phyloP scores from a whole-genome alignment of 2,329 filamentous ascomycete species.

The Sporothrix luriei region DNA sequence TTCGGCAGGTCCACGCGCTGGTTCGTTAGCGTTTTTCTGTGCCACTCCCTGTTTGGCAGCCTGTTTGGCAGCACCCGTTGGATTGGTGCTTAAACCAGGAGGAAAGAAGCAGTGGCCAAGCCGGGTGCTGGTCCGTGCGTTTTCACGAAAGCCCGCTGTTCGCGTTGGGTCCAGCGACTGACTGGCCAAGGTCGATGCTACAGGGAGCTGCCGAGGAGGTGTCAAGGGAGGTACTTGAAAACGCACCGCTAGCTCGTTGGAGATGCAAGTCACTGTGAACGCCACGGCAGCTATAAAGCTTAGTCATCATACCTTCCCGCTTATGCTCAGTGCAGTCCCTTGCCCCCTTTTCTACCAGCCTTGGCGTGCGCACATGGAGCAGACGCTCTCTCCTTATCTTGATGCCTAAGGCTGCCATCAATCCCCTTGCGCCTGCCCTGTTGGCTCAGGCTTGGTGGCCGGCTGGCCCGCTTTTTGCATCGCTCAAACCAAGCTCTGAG shows the following conservation, averaged over 20 bases:
- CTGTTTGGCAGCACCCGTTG: constrained; percentile 13
- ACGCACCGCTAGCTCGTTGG: neutral
- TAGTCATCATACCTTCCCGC: constrained; percentile 7
- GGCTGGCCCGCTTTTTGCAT: constrained; percentile 27
- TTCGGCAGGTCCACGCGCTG: constrained; percentile 2
- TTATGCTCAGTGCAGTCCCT: constrained; percentile 1
- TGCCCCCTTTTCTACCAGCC: constrained; percentile 1
- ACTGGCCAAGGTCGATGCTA: constrained; percentile 2
- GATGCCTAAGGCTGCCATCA: constrained; percentile 7
- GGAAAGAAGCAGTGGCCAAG: constrained; percentile 5
- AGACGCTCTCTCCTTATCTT: neutral
- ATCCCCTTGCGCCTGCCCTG: neutral
- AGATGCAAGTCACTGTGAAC: constrained; percentile 16
- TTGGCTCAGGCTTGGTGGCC: constrained; percentile 13
- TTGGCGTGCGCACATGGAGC: constrained; percentile 16
- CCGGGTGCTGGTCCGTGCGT: constrained; percentile 30
- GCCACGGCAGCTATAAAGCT: no score
- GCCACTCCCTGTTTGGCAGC: constrained; percentile 16
- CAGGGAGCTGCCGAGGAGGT: constrained; percentile 10
- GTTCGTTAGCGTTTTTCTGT: constrained; percentile 16
- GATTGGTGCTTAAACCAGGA: constrained; percentile 10
- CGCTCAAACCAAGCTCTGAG: constrained; percentile 27
- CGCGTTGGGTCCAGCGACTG: neutral
- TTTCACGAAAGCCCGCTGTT: constrained; percentile 19
- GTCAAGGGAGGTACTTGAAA: neutral